These are phyloP conservation scores for Dictyophora rubrovolvata DNA, from an alignment of 768 basidiomycete species.

Conservation along the genomic window DNA sequence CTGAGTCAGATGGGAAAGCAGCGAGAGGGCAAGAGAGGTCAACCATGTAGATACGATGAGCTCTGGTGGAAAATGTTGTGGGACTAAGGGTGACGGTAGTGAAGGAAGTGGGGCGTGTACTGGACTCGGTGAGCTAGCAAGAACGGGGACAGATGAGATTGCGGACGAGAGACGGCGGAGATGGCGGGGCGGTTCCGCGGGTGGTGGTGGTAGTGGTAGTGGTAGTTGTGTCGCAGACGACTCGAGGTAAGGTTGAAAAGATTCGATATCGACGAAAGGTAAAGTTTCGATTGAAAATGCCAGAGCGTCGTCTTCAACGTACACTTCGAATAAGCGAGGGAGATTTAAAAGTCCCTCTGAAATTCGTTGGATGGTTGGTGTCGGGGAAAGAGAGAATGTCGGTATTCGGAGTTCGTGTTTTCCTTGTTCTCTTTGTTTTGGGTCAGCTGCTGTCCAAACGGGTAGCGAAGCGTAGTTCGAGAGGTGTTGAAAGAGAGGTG, in stretches of 20 bases:
- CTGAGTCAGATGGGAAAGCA: constrained; percentile 63
- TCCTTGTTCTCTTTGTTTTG: constrained; percentile 32
- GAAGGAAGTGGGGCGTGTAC: constrained; percentile 8
- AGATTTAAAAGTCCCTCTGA: constrained; percentile 93
- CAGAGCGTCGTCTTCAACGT: constrained; percentile 84
- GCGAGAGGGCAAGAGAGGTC: constrained; percentile 73
- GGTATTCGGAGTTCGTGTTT: constrained; percentile 57
- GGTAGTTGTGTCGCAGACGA: not conserved
- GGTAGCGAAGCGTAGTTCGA: constrained; percentile 56
- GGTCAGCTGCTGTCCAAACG: constrained; percentile 52
- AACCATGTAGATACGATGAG: constrained; percentile 87
- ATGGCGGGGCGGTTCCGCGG: constrained; percentile 14
- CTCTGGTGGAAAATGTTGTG: constrained; percentile 49
- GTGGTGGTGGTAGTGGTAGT: not conserved
- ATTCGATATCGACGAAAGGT: constrained; percentile 55
- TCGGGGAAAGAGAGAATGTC: constrained; percentile 88
- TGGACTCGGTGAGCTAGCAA: constrained; percentile 17
- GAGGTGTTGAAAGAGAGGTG: constrained; percentile 70
- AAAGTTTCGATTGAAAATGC: constrained; percentile 80
- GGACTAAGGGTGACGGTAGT: not conserved
- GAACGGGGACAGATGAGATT: constrained; percentile 12
- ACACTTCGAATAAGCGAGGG: constrained; percentile 87
- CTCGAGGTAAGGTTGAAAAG: constrained; percentile 5
- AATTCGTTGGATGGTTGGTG: constrained; percentile 76
- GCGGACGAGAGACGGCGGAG: constrained; percentile 32